These are phyloP conservation scores for Mortierella sp. DNA, from an alignment of 371 early-diverging fungal species.

Conservation along the genomic window DNA sequence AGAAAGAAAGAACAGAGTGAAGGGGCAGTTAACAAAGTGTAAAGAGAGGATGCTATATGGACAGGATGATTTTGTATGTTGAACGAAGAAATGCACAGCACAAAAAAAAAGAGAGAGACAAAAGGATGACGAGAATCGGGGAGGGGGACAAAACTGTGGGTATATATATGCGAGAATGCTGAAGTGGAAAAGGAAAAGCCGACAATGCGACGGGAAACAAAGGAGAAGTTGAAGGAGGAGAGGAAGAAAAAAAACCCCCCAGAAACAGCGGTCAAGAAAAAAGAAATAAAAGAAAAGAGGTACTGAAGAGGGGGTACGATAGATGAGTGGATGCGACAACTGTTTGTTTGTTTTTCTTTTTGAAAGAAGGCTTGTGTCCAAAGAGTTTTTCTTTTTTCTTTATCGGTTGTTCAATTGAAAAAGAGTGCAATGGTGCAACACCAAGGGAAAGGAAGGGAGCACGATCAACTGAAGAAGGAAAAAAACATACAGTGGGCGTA, in stretches of 20 bases:
- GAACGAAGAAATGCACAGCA: background rate
- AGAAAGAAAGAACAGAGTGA: background rate
- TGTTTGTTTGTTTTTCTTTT: background rate
- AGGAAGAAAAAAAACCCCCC: background rate
- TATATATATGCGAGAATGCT: background rate
- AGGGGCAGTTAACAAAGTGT: background rate
- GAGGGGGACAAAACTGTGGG: background rate
- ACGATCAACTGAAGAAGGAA: background rate
- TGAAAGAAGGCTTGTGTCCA: no score
- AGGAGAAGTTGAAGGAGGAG: background rate
- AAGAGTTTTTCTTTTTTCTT: background rate
- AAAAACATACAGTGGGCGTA: background rate
- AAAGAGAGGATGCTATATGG: background rate
- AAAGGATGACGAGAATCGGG: background rate
- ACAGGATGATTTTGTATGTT: background rate
- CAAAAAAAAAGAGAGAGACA: background rate
- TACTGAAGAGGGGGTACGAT: background rate
- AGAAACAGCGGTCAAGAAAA: background rate
- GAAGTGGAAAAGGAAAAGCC: background rate
- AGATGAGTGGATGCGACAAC: background rate
- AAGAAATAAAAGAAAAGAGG: conserved; percentile 9
- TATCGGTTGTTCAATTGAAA: background rate
- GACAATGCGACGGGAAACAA: background rate
- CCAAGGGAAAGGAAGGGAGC: background rate
- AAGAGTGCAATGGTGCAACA: background rate